A percentile compares a stretch with the other conserved stretches of the same genome.
Evolutionary conservation across 805 yeast genomes (phyloP).

Genomic region (Geotrichum ghanense): DNA sequence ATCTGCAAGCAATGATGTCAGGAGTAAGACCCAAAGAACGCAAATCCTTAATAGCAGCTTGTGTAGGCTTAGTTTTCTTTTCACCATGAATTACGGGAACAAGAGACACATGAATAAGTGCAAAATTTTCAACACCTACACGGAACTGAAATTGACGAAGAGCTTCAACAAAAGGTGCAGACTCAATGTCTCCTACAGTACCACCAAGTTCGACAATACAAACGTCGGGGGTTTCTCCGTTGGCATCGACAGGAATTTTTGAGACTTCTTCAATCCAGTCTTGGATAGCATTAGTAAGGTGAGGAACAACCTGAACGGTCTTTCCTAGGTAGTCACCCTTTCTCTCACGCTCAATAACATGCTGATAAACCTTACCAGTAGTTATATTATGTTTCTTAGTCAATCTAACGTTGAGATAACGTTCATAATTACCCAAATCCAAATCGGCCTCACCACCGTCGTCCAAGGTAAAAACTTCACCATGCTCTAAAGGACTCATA

Average conservation of each 20-base stretch:
- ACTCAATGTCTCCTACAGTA: slow-evolving; percentile 97
- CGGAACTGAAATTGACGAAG: slow-evolving; percentile 97
- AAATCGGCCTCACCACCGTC: slow-evolving; percentile 99
- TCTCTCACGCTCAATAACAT: slow-evolving; percentile 88
- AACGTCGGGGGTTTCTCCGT: slow-evolving; percentile 84
- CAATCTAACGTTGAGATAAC: slow-evolving; percentile 87
- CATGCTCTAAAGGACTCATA: slow-evolving; percentile 98
- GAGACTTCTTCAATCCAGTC: slow-evolving; percentile 97
- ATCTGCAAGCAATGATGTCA: slow-evolving; percentile 96
- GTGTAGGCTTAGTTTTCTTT: slow-evolving; percentile 98
- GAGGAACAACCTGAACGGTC: slow-evolving; percentile 99
- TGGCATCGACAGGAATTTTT: slow-evolving; percentile 78
- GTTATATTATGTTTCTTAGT: slow-evolving; percentile 94
- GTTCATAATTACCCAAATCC: slow-evolving; percentile 96
- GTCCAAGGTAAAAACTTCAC: slow-evolving; percentile 94
- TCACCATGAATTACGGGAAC: slow-evolving; percentile 98
- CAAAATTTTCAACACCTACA: slow-evolving; percentile 88
- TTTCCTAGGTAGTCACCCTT: slow-evolving; percentile 96
- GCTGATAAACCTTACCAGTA: slow-evolving; percentile 93
- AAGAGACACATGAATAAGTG: slow-evolving; percentile 89
- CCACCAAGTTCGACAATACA: slow-evolving; percentile 98
- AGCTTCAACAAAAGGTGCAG: slow-evolving; percentile 98
- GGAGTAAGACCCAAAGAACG: slow-evolving; percentile 92
- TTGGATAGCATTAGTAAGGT: slow-evolving; percentile 92
- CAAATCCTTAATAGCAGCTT: slow-evolving; percentile 95